A percentile compares a stretch with the other conserved stretches of the same genome.
phyloP scores from a whole-genome alignment of 805 yeast species.

The Saccharomycopsis babjevae region DNA sequence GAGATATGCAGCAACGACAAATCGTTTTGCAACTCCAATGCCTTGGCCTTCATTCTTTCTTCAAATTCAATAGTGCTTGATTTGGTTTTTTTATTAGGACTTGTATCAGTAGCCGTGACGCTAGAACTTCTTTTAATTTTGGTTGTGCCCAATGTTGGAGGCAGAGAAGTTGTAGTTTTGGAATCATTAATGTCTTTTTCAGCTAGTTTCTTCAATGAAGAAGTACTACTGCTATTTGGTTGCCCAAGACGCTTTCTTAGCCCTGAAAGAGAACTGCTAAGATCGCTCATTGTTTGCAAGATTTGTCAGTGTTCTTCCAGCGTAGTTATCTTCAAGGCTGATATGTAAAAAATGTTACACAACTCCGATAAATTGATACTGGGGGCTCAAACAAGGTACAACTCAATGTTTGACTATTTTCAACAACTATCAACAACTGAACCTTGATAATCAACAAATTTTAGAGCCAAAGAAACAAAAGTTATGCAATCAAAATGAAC shows the following conservation, averaged over 20 bases:
- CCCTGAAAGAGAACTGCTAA: slow-evolving; percentile 12
- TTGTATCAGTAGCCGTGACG: neutral
- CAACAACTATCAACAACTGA: no score
- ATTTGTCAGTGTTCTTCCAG: neutral
- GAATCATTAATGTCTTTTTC: neutral
- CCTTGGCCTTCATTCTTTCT: slow-evolving; percentile 2
- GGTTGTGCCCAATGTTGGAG: neutral
- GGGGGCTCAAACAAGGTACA: no score
- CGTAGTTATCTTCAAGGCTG: no score
- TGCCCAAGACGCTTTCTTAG: slow-evolving; percentile 12
- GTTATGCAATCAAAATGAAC: no score
- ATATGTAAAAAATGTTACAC: no score
- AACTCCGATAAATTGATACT: no score
- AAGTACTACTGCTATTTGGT: slow-evolving; percentile 1
- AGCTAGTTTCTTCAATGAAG: neutral
- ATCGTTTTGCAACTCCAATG: slow-evolving; percentile 20
- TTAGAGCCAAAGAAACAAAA: no score
- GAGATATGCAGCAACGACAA: slow-evolving; percentile 48
- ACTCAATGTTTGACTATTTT: no score
- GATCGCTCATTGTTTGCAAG: slow-evolving; percentile 10
- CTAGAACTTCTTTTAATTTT: neutral
- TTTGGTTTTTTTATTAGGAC: neutral
- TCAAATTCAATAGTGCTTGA: slow-evolving; percentile 6
- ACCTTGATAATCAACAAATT: no score
- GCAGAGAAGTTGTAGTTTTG: neutral